A percentile compares a stretch with the other conserved stretches of the same genome.
Conservation (phyloP, 2,329 filamentous ascomycete genomes). For the Elsinoe perseae region DNA sequence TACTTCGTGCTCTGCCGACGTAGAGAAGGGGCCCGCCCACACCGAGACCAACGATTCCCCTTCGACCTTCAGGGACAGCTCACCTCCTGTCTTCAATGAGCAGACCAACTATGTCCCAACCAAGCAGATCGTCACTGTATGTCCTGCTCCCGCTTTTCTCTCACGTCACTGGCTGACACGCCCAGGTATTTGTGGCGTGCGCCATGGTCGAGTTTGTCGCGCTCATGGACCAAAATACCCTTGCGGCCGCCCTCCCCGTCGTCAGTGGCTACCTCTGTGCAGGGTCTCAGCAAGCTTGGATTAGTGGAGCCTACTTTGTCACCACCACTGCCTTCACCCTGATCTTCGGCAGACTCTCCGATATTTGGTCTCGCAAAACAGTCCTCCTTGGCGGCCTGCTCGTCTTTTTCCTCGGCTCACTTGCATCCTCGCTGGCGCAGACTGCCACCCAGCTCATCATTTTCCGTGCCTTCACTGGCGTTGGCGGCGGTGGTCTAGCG, state of each 20-base stretch:
- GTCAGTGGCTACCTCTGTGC: conserved; percentile 46
- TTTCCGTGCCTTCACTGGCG: conserved; percentile 22
- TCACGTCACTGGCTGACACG: background rate
- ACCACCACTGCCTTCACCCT: conserved; percentile 39
- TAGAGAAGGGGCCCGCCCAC: background rate
- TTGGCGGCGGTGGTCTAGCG: conserved; percentile 24
- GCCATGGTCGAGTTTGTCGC: conserved; percentile 49
- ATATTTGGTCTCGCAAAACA: conserved; percentile 42
- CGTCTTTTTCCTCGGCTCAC: conserved; percentile 39
- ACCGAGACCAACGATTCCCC: background rate
- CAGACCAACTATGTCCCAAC: conserved; percentile 50
- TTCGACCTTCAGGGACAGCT: background rate
- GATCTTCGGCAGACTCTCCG: conserved; percentile 40
- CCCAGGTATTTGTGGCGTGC: conserved; percentile 50
- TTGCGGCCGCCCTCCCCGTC: conserved; percentile 49
- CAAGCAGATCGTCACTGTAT: conserved; percentile 46
- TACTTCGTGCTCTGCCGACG: background rate
- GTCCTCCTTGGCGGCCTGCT: conserved; percentile 29
- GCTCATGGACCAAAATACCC: conserved; percentile 51
- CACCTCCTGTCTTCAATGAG: conserved; percentile 41
- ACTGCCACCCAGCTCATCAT: conserved; percentile 34
- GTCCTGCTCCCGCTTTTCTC: background rate
- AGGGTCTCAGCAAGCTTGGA: conserved; percentile 47
- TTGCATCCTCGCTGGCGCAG: conserved; percentile 38
- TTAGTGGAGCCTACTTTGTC: conserved; percentile 51